Conservation (phyloP, 306 rosid species). For the Rubus idaeus region DNA sequence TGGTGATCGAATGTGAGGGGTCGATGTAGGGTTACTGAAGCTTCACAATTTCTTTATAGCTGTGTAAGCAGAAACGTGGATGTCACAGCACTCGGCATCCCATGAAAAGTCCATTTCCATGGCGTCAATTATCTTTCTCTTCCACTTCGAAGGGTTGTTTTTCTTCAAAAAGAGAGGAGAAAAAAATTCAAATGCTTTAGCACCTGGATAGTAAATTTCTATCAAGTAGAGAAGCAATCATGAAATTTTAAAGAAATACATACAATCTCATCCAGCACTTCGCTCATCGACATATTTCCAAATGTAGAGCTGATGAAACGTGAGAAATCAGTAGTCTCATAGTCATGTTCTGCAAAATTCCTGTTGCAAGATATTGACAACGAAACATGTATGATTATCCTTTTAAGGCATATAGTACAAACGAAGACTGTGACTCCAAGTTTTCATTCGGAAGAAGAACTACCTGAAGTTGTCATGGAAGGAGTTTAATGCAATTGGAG, state of each 20-base stretch:
- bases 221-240: not conserved
- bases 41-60: constrained; percentile 48
- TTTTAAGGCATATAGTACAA: not conserved
- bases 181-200: constrained; percentile 9
- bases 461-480: constrained; percentile 48
- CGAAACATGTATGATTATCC: constrained; percentile 11
- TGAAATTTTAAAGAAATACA: constrained; percentile 22
- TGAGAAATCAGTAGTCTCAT: constrained; percentile 49
- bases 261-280: constrained; percentile 78
- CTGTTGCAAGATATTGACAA: constrained; percentile 29
- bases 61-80: constrained; percentile 66
- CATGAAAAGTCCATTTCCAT: constrained; percentile 82
- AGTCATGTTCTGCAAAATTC: constrained; percentile 45
- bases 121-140: constrained; percentile 55
- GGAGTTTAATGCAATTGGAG: constrained; percentile 52
- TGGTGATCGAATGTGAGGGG: not conserved
- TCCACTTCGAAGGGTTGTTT: constrained; percentile 59
- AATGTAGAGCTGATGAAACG: constrained; percentile 59
- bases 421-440: not conserved
- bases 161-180: constrained; percentile 41
- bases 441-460: not conserved
- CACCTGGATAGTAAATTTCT: constrained; percentile 1
- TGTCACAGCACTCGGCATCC: constrained; percentile 85
- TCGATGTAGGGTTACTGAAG: not conserved
- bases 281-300: constrained; percentile 50